Base-by-base conservation (phyloP, 2,329 filamentous ascomycete species). In the Graphiopsis chlorocephala region DNA sequence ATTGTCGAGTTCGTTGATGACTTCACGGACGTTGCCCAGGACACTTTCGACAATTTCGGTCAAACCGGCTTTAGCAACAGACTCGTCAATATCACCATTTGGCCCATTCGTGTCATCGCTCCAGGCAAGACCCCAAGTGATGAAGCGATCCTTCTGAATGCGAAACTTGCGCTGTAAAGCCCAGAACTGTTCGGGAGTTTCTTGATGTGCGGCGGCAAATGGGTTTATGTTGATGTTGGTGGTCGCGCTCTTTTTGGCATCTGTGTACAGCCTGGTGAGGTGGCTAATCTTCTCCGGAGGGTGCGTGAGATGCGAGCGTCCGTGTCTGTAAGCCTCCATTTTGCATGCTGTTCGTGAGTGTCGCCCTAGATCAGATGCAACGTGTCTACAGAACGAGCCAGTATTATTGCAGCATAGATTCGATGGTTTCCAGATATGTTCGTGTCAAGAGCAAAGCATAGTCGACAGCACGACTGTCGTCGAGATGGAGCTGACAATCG, bases 51-150 rank as follows among this genome's bases (percentile, higher is more conserved):
- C 90, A 1, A 91, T 86, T 74, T 93, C 90, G 65, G 88, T 90
- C 63, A 93, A 79, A 25, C 90, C 91, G 33, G 86, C 86, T 66
- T 85, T 82, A 60, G 85, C 86, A 20, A 88, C 78, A 61, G 89
- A 88, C 74, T 90, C 88, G 71, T 90, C 90, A 67, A 93, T 93
- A 75, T 91, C 87, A 71, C 86, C 85, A 65, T 88, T 83, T 72
- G 88, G 84, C 17, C 80, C 81, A 68, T 82, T 85, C 17, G 81
- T 83, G 65, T 88, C 87, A 74, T 93, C 90, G 64, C 88, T 90
- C 91, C 91, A 94, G 75, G 92, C 89, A 61, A 92, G 80, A 0
- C 90, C 91, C 91, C 91, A 94, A 66, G 87, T 89, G 65, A 91
- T 87, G 55, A 93, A 81, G 17, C 91, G 84, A 78, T 93, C 90